These are phyloP conservation scores for Cenchrus americanus DNA, from an alignment of 176 grass and related monocot species.

Conservation along the genomic window DNA sequence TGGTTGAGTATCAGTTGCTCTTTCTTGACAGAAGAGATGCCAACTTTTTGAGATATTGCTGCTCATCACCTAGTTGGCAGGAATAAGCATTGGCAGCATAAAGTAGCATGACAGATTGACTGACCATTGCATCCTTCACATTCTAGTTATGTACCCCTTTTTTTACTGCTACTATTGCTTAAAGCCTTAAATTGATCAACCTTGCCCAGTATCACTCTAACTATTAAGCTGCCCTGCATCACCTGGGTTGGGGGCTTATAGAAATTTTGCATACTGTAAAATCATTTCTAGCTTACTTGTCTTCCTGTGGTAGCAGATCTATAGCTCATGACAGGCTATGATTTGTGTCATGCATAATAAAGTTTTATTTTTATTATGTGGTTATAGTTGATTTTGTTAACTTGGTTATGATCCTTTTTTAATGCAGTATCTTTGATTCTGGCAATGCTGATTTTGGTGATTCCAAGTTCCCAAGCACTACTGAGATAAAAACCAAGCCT, in stretches of 20 bases:
- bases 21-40: conserved; percentile 6
- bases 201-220: not conserved
- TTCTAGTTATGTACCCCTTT: not conserved
- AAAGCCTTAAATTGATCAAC: not conserved
- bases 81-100: not conserved
- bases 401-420: not conserved
- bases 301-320: not conserved
- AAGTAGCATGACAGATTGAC: not conserved
- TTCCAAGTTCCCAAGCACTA: conserved; percentile 70
- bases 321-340: not conserved
- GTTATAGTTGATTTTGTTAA: conserved; percentile 16
- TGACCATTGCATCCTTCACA: not conserved
- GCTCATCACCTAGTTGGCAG: conserved; percentile 8
- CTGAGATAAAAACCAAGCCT: conserved; percentile 84
- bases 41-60: not conserved
- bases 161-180: not conserved
- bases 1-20: not conserved
- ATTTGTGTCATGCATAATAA: not conserved
- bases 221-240: not conserved
- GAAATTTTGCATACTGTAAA: not conserved
- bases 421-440: conserved; percentile 87
- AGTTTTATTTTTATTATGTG: conserved; percentile 10
- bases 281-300: not conserved
- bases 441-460: conserved; percentile 62
- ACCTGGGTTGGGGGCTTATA: not conserved